phyloP scores from a whole-genome alignment of 1,284 basidiomycete species.

The Quambalaria eucalypti region DNA sequence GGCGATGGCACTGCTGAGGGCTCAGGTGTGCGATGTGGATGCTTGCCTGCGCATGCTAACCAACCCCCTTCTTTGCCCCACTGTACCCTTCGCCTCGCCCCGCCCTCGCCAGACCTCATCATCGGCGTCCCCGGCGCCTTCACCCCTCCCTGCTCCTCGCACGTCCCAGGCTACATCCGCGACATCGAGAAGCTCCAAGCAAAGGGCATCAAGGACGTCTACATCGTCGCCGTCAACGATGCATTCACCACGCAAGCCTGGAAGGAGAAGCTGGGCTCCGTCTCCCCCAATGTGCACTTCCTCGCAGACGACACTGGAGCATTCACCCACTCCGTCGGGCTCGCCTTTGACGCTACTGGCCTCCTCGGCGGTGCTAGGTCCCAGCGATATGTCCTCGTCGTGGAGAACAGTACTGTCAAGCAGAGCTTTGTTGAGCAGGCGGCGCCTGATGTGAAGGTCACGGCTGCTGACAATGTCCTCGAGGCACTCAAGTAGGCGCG shows the following conservation, averaged over 20 bases:
- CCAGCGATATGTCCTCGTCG: slow-evolving; percentile 25
- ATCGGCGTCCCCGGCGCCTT: slow-evolving; percentile 23
- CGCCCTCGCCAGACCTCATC: slow-evolving; percentile 14
- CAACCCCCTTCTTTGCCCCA: not conserved
- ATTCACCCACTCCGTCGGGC: slow-evolving; percentile 37
- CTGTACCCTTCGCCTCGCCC: no score
- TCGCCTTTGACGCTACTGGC: slow-evolving; percentile 37
- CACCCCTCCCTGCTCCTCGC: slow-evolving; percentile 36
- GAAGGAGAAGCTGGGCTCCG: slow-evolving; percentile 38
- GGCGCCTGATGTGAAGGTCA: slow-evolving; percentile 32
- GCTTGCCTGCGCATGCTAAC: slow-evolving; percentile 3
- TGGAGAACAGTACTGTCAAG: slow-evolving; percentile 33
- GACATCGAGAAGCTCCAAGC: slow-evolving; percentile 26
- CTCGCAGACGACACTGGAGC: slow-evolving; percentile 41
- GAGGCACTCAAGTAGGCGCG: slow-evolving; percentile 10
- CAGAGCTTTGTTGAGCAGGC: slow-evolving; percentile 34
- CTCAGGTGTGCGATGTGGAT: not conserved
- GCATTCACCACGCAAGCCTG: slow-evolving; percentile 38
- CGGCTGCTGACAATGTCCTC: slow-evolving; percentile 33
- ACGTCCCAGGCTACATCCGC: slow-evolving; percentile 43
- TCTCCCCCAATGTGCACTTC: slow-evolving; percentile 28
- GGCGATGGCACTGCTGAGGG: no score
- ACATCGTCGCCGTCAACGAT: slow-evolving; percentile 42
- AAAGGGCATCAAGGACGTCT: slow-evolving; percentile 37
- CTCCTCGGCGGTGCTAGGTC: slow-evolving; percentile 32